These are phyloP conservation scores for Globisporangium barbulae DNA, from an alignment of 352 stramenopile genomes.

Conservation along the genomic window DNA sequence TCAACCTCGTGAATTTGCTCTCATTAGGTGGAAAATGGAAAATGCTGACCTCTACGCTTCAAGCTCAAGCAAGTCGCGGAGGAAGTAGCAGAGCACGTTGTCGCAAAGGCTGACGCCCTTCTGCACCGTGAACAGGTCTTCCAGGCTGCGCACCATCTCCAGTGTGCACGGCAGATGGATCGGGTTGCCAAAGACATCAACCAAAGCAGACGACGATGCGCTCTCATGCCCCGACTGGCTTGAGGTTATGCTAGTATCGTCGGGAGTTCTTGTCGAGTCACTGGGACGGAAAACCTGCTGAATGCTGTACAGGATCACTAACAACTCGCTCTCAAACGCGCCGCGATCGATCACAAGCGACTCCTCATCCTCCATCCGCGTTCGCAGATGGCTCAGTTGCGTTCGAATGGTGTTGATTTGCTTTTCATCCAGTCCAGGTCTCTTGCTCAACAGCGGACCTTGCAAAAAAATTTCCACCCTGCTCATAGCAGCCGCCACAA, in stretches of 20 bases:
- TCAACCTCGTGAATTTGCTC: neutral
- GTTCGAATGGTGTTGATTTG: slow-evolving; percentile 29
- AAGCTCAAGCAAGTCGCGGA: slow-evolving; percentile 56
- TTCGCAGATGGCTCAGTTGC: slow-evolving; percentile 40
- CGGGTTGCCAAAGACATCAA: slow-evolving; percentile 46
- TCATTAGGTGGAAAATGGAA: neutral
- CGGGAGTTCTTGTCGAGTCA: neutral
- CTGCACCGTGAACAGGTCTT: slow-evolving; percentile 46
- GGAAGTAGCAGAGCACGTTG: slow-evolving; percentile 69
- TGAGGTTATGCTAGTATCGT: neutral
- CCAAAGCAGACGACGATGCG: neutral
- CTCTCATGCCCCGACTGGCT: no score
- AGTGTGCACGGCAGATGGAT: slow-evolving; percentile 45
- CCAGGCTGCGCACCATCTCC: slow-evolving; percentile 40
- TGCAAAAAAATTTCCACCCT: slow-evolving; percentile 49
- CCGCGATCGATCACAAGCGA: slow-evolving; percentile 49
- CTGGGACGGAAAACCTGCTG: slow-evolving; percentile 36
- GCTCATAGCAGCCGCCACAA: slow-evolving; percentile 18
- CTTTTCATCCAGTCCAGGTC: slow-evolving; percentile 25
- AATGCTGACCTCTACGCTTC: neutral
- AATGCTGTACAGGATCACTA: slow-evolving; percentile 27
- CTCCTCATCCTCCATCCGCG: slow-evolving; percentile 62
- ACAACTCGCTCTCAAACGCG: slow-evolving; percentile 28
- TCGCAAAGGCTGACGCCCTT: slow-evolving; percentile 38
- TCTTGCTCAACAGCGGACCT: slow-evolving; percentile 52